phyloP scores from a whole-genome alignment of 805 yeast genomes.

The Kodamaea nitidulidarum region DNA sequence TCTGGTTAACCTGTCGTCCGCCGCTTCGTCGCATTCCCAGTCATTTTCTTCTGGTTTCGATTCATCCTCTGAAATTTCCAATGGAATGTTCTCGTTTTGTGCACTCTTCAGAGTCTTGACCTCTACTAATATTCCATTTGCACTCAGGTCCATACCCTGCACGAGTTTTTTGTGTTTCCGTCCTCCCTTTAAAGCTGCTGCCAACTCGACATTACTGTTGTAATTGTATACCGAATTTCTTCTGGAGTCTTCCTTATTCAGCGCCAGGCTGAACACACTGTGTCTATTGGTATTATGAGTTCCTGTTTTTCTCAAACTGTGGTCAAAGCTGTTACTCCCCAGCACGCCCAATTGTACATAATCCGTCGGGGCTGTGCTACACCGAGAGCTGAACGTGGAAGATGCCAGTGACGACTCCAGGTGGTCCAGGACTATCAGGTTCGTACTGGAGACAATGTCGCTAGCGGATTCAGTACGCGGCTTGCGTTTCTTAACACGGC shows the following conservation, averaged over 20 bases:
- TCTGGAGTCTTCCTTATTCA: neutral
- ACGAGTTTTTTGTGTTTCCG: neutral
- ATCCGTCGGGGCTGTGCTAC: neutral
- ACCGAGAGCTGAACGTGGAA: neutral
- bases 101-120: neutral
- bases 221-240: neutral
- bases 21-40: constrained; percentile 7
- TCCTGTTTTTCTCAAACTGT: too few species aligned
- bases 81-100: neutral
- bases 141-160: neutral
- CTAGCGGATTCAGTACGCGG: neutral
- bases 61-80: neutral
- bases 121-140: neutral
- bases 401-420: neutral
- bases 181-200: neutral
- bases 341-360: too few species aligned
- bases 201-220: neutral
- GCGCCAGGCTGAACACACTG: constrained; percentile 1
- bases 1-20: constrained; percentile 12
- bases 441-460: neutral
- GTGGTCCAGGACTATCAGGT: neutral
- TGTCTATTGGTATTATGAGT: too few species aligned
- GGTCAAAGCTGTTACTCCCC: too few species aligned
- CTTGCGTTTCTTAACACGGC: constrained; percentile 2
- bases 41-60: constrained; percentile 1